Evolutionary conservation across 305 asterid genomes (phyloP), one percentile per base, ranked within the genome.

Genomic region (Solanum chacoense): DNA sequence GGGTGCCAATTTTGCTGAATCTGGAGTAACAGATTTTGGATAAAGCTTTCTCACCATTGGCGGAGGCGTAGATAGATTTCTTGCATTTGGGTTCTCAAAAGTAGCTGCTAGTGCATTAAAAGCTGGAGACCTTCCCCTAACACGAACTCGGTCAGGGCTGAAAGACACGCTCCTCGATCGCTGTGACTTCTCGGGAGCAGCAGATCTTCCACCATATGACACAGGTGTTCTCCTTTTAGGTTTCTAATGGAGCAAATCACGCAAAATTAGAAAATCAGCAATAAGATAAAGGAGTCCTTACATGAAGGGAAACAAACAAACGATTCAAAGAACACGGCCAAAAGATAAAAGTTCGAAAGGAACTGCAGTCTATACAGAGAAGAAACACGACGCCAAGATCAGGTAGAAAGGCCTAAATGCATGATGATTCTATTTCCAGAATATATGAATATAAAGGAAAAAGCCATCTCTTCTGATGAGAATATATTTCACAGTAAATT

Each of bases 121-220:
- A 32, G 99, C 99, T 22, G 99, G 99, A 71, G 99, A 98, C 81
- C 96, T 92, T 90, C 99, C 99, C 91, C 99, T 95, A 78, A 95
- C 98, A 89, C 99, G 99, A 91, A 90, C 94, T 91, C 97, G 91
- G 18, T 96, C 99, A 0, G 97, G 94, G 90, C 95, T 94, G 91
- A 94, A 94, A 28, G 98, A 96, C 90, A 98, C 91, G 85, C 99
- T 98, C 95, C 99, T 93, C 10, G 99, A 98, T 50, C 99, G 98
- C 85, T 96, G 98, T 18, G 98, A 22, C 91, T 96, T 96, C 87
- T 96, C 99, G 12, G 96, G 94, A 42, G 94, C 94, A 32, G 94
- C 90, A 29, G 98, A 92, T 88, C 99, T 93, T 88, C 98, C 97
- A 78, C 94, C 93, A 84, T 90, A 91, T 65, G 94, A 92, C 69